Evolutionary conservation across 2,329 filamentous ascomycete species (phyloP), one percentile per base, ranked within the genome.

Genomic region (Botryosphaeria agaves): DNA sequence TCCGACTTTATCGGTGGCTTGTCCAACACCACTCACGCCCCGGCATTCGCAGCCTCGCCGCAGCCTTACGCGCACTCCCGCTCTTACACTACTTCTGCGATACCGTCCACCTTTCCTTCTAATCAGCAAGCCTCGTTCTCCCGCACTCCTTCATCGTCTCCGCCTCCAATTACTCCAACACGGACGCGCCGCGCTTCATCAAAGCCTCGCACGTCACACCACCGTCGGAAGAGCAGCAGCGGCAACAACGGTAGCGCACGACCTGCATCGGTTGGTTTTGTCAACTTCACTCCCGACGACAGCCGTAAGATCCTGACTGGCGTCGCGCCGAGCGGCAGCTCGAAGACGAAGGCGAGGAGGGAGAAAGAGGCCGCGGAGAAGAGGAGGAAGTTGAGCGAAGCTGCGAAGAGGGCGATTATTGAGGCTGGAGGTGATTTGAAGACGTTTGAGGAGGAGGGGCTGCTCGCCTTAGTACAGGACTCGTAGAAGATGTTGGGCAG

Each of bases 321-420:
- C 4, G 89, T 98, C 8, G 89, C 89, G 27, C 87, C 87, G 1
- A 85, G 77, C 39, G 89, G 89, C 7, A 84, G 76, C 41, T 80
- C 72, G 41, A 95, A 95, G 67, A 95, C 89, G 6, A 94, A 94
- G 51, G 83, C 83, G n/a, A 61, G 84, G 32, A 62, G 89, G 30
- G 87, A 95, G 53, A 79, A 82, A 51, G 87, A 94, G 57, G 82
- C 82, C 2, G 63, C 69, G 31, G 87, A 94, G 46, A 75, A 76
- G 53, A 63, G 80, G 43, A 58, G 75, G 41, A 65, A 68, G 47
- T 48, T 85, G 32, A 75, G 68, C 44, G 71, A 80, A 50, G 72
- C 72, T 5, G 74, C 78, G 18, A 55, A 76, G 38, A 70, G 70
- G 50, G 76, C 75, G 6, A 71, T 84, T 0, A 60, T 69, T 32